Conservation (phyloP, 176 grass and related monocot genomes). For the Eragrostis nindensis region DNA sequence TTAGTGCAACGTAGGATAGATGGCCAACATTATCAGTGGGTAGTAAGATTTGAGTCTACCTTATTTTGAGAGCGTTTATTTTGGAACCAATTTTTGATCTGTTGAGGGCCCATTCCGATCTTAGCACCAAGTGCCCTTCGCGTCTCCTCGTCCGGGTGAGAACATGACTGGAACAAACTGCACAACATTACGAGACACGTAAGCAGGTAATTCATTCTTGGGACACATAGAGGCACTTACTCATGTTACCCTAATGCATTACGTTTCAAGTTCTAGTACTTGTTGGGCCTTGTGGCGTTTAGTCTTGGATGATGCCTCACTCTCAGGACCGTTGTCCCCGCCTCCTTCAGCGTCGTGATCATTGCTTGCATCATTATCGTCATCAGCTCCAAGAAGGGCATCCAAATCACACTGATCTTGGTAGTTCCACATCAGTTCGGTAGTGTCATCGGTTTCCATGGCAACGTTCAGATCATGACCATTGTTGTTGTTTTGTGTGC, state of each 20-base stretch:
- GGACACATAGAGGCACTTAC: not conserved
- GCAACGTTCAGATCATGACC: not conserved
- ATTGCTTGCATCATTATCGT: not conserved
- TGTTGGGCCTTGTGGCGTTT: not conserved
- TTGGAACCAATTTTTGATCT: conserved; percentile 52
- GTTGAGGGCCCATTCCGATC: not conserved
- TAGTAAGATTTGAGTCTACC: not conserved
- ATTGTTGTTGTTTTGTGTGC: not conserved
- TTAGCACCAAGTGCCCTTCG: not conserved
- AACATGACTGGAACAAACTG: not conserved
- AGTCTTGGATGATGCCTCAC: not conserved
- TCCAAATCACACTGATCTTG: conserved; percentile 21
- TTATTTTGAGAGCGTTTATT: conserved; percentile 21
- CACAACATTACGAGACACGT: not conserved
- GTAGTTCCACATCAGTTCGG: not conserved
- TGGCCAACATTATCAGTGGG: not conserved
- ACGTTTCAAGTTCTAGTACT: no score
- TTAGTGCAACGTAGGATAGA: not conserved
- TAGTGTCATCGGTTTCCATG: not conserved
- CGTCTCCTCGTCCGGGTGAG: not conserved
- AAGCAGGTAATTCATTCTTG: not conserved
- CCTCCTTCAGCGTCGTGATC: not conserved
- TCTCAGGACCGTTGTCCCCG: not conserved
- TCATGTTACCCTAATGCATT: no score
- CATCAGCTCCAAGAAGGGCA: not conserved